Evolutionary conservation across 148 eudicot genomes (phyloP), one percentile per base, ranked within the genome.

Genomic region (Spergularia bocconei): DNA sequence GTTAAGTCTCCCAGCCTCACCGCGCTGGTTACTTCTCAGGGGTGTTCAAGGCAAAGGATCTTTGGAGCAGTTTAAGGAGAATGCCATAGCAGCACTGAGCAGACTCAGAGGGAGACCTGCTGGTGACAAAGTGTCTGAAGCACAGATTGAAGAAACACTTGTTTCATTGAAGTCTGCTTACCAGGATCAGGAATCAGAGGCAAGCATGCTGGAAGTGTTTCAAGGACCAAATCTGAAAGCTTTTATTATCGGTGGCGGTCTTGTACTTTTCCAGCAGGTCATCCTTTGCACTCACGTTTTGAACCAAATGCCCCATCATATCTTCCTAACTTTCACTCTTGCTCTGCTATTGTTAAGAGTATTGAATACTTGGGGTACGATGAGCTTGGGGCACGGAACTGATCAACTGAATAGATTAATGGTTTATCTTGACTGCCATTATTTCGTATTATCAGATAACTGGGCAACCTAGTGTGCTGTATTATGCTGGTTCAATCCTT

Each of bases 191-290:
- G 93, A 89, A 68, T 82, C 96, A 38, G 93, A 92, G 72, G 99
- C 85, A 80, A 87, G 84, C 80, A 81, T 91, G 19, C 77, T 84
- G 67, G 99, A 96, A 86, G 94, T 96, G 77, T 84, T 96, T 79
- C 93, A 91, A 78, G 99, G 98, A 66, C 83, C 94, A 61, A 88
- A 88, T 79, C 70, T 96, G 55, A 96, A 92, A 86, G 99, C 99
- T 62, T 92, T 92, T 38, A 83, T 84, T n/a, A 96, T 96, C 70
- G 99, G 93, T 63, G 99, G 99, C 65, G 99, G 99, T 75, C 85
- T 96, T 75, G 98, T 96, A 71, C 90, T 96, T 67, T 96, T 96
- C 78, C 98, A 96, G 77, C 99, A 96, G 95, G 99, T 96, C 57
- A 59, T 64, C 69, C 67, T 78, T 78, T 54, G 67, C 56, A 14